phyloP scores from a whole-genome alignment of 345 rosid genomes.

The Gynandropsis gynandra region DNA sequence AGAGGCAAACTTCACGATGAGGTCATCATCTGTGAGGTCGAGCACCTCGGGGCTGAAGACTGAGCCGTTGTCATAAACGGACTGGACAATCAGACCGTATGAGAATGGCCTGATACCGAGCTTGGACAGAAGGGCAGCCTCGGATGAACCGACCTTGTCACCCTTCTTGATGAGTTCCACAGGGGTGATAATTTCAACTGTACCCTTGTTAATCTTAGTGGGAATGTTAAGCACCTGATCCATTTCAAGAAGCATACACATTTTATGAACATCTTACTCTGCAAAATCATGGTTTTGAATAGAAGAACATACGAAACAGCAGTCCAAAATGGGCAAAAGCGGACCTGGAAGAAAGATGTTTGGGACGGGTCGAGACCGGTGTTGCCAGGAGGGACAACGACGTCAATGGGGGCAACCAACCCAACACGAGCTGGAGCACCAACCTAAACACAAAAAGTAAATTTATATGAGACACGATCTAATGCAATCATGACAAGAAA shows the following conservation, averaged over 20 bases:
- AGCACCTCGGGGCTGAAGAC: constrained; percentile 88
- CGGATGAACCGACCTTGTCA: constrained; percentile 91
- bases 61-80: constrained; percentile 71
- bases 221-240: constrained; percentile 81
- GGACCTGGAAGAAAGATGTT: constrained; percentile 80
- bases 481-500: no score
- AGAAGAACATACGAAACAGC: background rate
- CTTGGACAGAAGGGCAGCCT: constrained; percentile 85
- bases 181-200: constrained; percentile 83
- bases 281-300: background rate
- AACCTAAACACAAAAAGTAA: no score
- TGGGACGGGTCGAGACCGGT: no score
- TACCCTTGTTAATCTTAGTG: constrained; percentile 94
- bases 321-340: background rate
- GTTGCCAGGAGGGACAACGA: no score
- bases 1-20: constrained; percentile 56
- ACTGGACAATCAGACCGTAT: constrained; percentile 59
- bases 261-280: background rate
- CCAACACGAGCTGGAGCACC: no score
- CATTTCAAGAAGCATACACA: background rate
- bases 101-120: constrained; percentile 90
- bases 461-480: no score
- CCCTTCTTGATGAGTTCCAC: constrained; percentile 90
- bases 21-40: constrained; percentile 74
- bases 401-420: no score